These are phyloP conservation scores for Pezicula carpinea DNA, from an alignment of 2,329 filamentous ascomycete species.

Conservation along the genomic window DNA sequence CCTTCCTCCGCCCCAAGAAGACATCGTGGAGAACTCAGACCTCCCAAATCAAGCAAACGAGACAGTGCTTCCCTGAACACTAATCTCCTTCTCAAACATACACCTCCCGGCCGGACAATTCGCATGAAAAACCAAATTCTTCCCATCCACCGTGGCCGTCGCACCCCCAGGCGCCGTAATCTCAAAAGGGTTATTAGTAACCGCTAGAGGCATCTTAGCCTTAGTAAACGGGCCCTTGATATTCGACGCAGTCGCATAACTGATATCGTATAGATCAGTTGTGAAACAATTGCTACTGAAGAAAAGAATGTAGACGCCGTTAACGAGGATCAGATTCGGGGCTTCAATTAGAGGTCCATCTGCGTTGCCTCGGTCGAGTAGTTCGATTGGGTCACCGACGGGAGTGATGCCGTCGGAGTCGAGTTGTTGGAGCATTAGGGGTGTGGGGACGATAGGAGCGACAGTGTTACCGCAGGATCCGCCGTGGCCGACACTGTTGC, in stretches of 20 bases:
- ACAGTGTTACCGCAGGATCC: conserved; percentile 42
- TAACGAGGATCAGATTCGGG: conserved; percentile 44
- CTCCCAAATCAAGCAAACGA: not conserved
- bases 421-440: conserved; percentile 52
- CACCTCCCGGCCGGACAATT: conserved; percentile 14
- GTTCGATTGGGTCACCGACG: conserved; percentile 42
- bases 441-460: conserved; percentile 39
- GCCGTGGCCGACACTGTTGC: conserved; percentile 43
- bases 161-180: conserved; percentile 13
- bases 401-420: conserved; percentile 45
- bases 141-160: conserved; percentile 6
- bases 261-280: conserved; percentile 50
- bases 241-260: conserved; percentile 44
- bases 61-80: not conserved
- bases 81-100: conserved; percentile 2
- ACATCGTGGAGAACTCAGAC: no score
- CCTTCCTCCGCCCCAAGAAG: no score
- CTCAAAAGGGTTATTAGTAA: conserved; percentile 10
- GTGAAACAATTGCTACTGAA: conserved; percentile 58
- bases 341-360: conserved; percentile 59
- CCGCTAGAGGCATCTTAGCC: conserved; percentile 3
- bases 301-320: conserved; percentile 54
- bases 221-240: conserved; percentile 11
- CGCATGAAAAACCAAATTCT: conserved; percentile 14
- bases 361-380: conserved; percentile 38